A percentile compares a stretch with the other conserved stretches of the same genome.
Evolutionary conservation across 768 basidiomycete species (phyloP).

Genomic region (Amanita fuliginea): DNA sequence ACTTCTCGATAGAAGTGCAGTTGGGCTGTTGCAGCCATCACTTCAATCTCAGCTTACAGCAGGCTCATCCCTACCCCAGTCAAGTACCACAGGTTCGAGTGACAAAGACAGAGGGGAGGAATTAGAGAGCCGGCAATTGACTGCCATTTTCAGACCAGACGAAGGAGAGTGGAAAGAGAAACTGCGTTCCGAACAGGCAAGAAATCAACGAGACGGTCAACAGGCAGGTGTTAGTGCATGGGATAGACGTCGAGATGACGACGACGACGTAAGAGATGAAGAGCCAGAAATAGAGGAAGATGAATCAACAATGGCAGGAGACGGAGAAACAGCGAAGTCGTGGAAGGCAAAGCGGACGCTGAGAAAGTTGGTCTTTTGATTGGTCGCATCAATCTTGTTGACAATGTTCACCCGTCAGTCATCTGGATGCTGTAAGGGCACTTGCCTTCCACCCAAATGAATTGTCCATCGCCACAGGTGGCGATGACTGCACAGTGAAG

Average conservation of each 20-base stretch:
- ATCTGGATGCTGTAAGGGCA: slow-evolving; percentile 87
- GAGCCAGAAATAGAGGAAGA: slow-evolving; percentile 58
- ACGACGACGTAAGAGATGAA: slow-evolving; percentile 63
- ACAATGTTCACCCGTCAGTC: slow-evolving; percentile 36
- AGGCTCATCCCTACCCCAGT: slow-evolving; percentile 21
- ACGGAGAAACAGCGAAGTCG: slow-evolving; percentile 58
- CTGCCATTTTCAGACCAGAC: slow-evolving; percentile 82
- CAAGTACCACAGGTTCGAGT: slow-evolving; percentile 15
- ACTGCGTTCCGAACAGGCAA: slow-evolving; percentile 45
- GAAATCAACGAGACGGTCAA: slow-evolving; percentile 27
- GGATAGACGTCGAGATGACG: slow-evolving; percentile 44
- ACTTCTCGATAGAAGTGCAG: slow-evolving; percentile 36
- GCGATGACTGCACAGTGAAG: slow-evolving; percentile 93
- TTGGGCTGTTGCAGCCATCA: slow-evolving; percentile 28
- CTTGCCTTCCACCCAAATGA: slow-evolving; percentile 85
- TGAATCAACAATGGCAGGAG: slow-evolving; percentile 51
- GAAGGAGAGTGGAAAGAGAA: slow-evolving; percentile 84
- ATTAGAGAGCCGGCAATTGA: slow-evolving; percentile 43
- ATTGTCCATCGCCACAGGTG: slow-evolving; percentile 80
- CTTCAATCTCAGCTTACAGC: slow-evolving; percentile 24
- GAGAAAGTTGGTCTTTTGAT: slow-evolving; percentile 60
- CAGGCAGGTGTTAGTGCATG: slow-evolving; percentile 31
- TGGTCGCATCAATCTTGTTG: slow-evolving; percentile 9
- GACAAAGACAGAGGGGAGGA: slow-evolving; percentile 38
- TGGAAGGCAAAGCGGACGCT: slow-evolving; percentile 86